phyloP scores from a whole-genome alignment of 192 early-diverging fungal species.

The Lunasporangiospora selenospora region DNA sequence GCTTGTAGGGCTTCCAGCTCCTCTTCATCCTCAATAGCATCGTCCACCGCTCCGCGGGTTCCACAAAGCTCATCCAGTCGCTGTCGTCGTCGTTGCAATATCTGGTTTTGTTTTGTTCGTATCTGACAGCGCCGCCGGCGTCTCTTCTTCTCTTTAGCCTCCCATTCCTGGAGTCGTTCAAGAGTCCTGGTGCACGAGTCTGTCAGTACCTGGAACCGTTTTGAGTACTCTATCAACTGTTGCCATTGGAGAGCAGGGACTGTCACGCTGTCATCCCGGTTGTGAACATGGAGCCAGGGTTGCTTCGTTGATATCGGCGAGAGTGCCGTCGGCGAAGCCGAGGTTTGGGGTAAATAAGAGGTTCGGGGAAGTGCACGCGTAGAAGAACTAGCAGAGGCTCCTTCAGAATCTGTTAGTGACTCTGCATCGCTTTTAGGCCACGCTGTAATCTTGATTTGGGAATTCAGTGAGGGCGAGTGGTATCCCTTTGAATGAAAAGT shows the following conservation, averaged over 20 bases:
- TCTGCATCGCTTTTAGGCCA: neutral
- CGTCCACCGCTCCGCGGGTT: constrained; percentile 8
- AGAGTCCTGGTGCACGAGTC: constrained; percentile 9
- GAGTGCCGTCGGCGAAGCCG: neutral
- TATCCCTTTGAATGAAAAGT: no score
- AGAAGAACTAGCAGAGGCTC: neutral
- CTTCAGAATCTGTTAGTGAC: neutral
- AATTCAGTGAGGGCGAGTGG: neutral
- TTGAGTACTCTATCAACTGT: constrained; percentile 7
- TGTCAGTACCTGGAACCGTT: neutral
- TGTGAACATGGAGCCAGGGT: neutral
- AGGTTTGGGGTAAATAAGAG: neutral
- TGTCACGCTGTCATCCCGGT: constrained; percentile 4
- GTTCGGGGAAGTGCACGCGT: neutral
- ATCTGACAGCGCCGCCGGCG: neutral
- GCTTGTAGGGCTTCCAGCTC: constrained; percentile 8
- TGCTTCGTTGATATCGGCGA: neutral
- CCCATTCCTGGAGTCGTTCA: constrained; percentile 1
- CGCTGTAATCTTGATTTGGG: constrained; percentile 1
- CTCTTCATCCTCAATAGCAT: constrained; percentile 17
- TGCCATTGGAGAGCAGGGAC: constrained; percentile 1
- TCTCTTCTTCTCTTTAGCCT: constrained; percentile 2
- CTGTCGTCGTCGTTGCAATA: neutral
- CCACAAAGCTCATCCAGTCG: constrained; percentile 2
- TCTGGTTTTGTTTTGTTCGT: neutral